Evolutionary conservation across 164 flowering plant species (phyloP).

Genomic region (Stephania cephalantha): DNA sequence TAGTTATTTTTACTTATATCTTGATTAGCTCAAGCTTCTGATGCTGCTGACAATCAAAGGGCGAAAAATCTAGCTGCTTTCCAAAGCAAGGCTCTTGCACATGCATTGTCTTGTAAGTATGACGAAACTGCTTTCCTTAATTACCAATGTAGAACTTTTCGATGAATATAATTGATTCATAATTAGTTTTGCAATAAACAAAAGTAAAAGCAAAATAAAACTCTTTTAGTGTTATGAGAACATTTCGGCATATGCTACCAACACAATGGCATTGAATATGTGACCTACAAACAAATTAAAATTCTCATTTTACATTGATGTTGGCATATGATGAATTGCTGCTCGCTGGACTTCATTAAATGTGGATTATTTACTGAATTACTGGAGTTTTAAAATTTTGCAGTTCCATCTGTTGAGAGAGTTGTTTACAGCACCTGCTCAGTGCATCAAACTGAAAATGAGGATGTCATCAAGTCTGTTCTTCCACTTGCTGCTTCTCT

Average conservation of each 20-base stretch:
- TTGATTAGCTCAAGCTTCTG: constrained; percentile 18
- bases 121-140: background rate
- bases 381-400: background rate
- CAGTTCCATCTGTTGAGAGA: constrained; percentile 36
- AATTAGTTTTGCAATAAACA: background rate
- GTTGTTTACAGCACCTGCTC: constrained; percentile 79
- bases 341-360: background rate
- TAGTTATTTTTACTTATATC: background rate
- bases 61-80: constrained; percentile 48
- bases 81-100: constrained; percentile 55
- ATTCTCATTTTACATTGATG: background rate
- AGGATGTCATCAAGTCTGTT: constrained; percentile 74
- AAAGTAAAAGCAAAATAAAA: background rate
- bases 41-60: constrained; percentile 31
- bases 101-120: constrained; percentile 58
- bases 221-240: background rate
- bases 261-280: background rate
- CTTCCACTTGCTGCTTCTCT: constrained; percentile 59
- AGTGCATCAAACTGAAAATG: constrained; percentile 79
- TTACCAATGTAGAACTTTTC: background rate
- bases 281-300: background rate
- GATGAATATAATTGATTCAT: background rate
- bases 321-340: background rate
- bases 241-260: background rate
- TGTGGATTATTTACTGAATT: background rate